Evolutionary conservation across 2,329 filamentous ascomycete species (phyloP), one percentile per base, ranked within the genome.

Genomic region (Venturia pyrina): DNA sequence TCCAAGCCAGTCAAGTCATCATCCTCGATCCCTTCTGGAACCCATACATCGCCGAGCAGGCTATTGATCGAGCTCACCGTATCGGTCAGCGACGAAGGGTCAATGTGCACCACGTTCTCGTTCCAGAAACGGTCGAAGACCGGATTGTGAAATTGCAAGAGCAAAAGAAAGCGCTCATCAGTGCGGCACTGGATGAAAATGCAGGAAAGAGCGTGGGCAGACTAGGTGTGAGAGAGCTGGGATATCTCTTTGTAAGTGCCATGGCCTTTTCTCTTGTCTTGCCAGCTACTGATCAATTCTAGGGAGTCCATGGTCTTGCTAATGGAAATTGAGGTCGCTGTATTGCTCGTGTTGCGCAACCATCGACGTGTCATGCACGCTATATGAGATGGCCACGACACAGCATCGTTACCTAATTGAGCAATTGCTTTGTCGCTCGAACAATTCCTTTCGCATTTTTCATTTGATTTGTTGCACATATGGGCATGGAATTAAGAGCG

Each of bases 1-100:
- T 89, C 48, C 85, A 87, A 21, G 93, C 92, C 0, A 91, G 87
- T 1, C 88, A 91, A 69, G 90, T 96, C 70, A 91, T 97, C 75
- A 89, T 96, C 69, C 86, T 96, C 73, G 92, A 96, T 73, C 92
- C 92, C 0, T 96, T 96, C 78, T 96, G 91, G 91, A 97, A 96
- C 69, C 93, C 92, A 0, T 96, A 89, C 73, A 89, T 96, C 62
- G 93, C 96, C 77, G 91, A 92, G 76, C 93, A 97, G 77, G 93
- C 93, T 4, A 88, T 96, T 63, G 93, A 96, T 74, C 89, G 93
- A 28, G 90, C 92, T 2, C 89, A 96, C 75, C 89, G 93, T 11
- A 93, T 96, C 70, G 92, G 92, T 0, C 93, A 97, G 77, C 78
- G 82, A 69, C 82, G 83, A 4, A 79, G 86, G 8, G 93, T 96